Base-by-base conservation (phyloP, 2,329 filamentous ascomycete genomes). In the Verticillium longisporum region DNA sequence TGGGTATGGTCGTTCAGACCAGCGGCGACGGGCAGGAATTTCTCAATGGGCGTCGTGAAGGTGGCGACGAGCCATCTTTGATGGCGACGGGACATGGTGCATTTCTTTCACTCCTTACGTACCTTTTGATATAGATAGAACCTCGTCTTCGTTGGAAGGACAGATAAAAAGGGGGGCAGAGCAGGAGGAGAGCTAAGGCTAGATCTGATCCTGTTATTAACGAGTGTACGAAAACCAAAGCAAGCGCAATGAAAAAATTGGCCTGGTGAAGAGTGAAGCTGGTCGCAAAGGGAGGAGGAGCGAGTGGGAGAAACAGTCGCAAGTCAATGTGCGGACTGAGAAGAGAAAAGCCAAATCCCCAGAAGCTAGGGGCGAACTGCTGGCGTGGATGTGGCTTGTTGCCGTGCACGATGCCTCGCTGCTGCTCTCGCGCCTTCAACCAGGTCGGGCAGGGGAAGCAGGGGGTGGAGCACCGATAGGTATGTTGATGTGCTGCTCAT, bases 151-250 rank as follows among this genome's bases (percentile, higher is more conserved):
- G 45, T 50, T 50, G 4, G 45, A 50, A 50, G 45, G 21, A 50
- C 45, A 50, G 18, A 33, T 33, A 55, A 55, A 55, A 55, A 31
- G 54, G 54, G 54, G 54, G 54, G 45, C 18, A 50, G 45, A 50
- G 45, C 45, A 50, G 45, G 45, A 50, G 10, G 45, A 50, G 45
- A 50, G 11, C 45, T 50, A 50, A 50, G 11, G 45, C n/a, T 50
- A 50, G 45, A 50, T 50, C 45, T 50, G 45, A 50, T 50, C 45
- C 45, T 50, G 45, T 50, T 55, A 34, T 55, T 33, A 55, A 55
- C 54, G 54, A 55, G 54, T 34, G 54, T 55, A 55, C 54, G 54
- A 55, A 55, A 55, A 50, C 45, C 45, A 50, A 50, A 50, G 45
- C 45, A 50, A 50, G 45, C 45, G 21, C 54, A 32, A 55, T 3